Evolutionary conservation across 768 basidiomycete species (phyloP).

Genomic region (Rhizopogon roseolus): DNA sequence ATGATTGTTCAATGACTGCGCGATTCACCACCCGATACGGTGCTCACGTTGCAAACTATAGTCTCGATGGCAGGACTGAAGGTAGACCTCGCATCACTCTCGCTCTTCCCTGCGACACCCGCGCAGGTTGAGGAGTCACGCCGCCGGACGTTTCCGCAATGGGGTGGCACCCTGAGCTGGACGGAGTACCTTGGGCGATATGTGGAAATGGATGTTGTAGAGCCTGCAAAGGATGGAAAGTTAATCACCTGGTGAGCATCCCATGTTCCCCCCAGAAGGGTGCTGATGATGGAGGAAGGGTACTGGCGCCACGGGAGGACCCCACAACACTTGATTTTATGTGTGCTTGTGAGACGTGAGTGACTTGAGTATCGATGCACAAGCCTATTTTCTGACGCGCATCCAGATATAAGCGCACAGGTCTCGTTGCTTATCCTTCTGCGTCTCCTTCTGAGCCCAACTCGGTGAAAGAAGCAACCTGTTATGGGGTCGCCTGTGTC

Average conservation of each 20-base stretch:
- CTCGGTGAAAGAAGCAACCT: conserved; percentile 27
- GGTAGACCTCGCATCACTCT: conserved; percentile 23
- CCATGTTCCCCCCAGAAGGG: neutral
- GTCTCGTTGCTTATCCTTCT: conserved; percentile 24
- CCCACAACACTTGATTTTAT: conserved; percentile 45
- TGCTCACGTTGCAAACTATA: neutral
- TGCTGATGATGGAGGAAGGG: conserved; percentile 32
- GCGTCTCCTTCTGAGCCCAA: neutral
- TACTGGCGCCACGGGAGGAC: conserved; percentile 49
- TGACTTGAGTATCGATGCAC: conserved; percentile 5
- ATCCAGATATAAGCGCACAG: conserved; percentile 31
- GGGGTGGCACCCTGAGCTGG: conserved; percentile 39
- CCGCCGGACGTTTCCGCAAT: conserved; percentile 32
- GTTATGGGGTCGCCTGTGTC: conserved; percentile 54
- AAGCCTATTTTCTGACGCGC: conserved; percentile 7
- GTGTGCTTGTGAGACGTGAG: conserved; percentile 62
- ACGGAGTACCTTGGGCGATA: conserved; percentile 45
- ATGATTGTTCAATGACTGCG: too few relatives aligned
- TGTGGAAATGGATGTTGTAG: conserved; percentile 31
- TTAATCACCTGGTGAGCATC: conserved; percentile 44
- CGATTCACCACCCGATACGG: neutral
- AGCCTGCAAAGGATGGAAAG: conserved; percentile 40
- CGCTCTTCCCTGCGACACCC: conserved; percentile 44
- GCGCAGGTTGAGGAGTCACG: conserved; percentile 41
- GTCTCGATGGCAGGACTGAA: neutral